Evolutionary conservation across 108 stramenopile genomes (phyloP), one percentile per base, ranked within the genome.

Genomic region (Ochromonas danica): DNA sequence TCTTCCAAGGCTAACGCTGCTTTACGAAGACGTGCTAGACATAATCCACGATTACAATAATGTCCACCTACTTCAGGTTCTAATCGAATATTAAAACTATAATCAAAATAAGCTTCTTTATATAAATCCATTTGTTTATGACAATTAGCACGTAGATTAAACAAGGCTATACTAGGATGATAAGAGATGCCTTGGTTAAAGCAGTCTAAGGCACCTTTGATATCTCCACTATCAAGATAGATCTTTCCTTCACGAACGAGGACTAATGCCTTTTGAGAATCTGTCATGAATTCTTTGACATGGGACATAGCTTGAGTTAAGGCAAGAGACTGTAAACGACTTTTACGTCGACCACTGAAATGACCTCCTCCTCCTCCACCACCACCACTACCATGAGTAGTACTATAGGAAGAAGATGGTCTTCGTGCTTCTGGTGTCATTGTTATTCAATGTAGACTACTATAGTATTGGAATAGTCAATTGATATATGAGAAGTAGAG

Each of bases 131-230:
- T 6, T 25, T 42, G 36, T 25, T 75, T 75, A 33, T 57, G 31
- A 75, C 72, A 75, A 33, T 3, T n/a, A 36, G 72, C 72, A 14
- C 72, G 72, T 14, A 41, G 6, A 42, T 17, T 27, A 36, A 75
- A 60, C 31, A 60, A 33, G 45, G 10, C 22, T 6, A 60, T 22
- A 41, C 3, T 75, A 10, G 45, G 43, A 36, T 75, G 6, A 33
- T 41, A 75, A 41, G 35, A 28, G 28, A 75, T 75, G 31, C 45
- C 72, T 27, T 75, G n/a, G 38, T 6, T 75, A 36, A 27, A 75
- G 51, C 72, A 75, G 6, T 75, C 45, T 10, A 75, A 17, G 31
- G 72, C 72, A 75, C 72, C 72, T 42, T 42, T 17, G 10, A 75
- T 6, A 75, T 75, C 41, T 10, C 40, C 36, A 6, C 14, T 14